Conservation (phyloP, 2,329 filamentous ascomycete species). For the Claviceps africana region DNA sequence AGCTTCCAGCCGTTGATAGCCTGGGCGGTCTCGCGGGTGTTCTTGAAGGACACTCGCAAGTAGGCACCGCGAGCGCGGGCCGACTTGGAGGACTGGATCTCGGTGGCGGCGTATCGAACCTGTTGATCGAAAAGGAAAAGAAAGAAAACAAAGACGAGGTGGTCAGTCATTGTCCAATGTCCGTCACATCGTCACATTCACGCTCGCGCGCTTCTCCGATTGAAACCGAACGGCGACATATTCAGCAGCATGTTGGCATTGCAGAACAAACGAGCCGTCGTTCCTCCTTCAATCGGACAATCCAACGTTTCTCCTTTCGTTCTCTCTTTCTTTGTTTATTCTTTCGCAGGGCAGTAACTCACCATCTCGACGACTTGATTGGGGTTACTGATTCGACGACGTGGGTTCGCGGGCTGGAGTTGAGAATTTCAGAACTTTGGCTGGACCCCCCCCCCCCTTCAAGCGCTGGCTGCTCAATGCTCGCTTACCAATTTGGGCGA, state of each 20-base stretch:
- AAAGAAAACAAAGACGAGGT: conserved; percentile 5
- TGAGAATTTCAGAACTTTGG: conserved; percentile 35
- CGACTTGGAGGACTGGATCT: conserved; percentile 81
- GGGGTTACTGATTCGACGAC: conserved; percentile 40
- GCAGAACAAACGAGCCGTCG: not conserved
- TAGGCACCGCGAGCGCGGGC: conserved; percentile 97
- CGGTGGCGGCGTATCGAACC: conserved; percentile 92
- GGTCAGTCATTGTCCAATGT: conserved; percentile 11
- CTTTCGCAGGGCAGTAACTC: conserved; percentile 20
- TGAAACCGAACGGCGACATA: not conserved
- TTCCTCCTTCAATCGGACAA: not conserved
- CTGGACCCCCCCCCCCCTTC: conserved; percentile 20
- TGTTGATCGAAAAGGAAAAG: conserved; percentile 21
- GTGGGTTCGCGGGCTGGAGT: conserved; percentile 33
- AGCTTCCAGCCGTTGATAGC: conserved; percentile 99
- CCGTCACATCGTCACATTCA: not conserved
- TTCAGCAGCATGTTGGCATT: not conserved
- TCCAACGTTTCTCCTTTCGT: not conserved
- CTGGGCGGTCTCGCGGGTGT: conserved; percentile 98
- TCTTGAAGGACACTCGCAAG: conserved; percentile 99
- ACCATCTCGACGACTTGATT: conserved; percentile 44
- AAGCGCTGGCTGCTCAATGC: conserved; percentile 23
- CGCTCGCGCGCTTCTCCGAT: not conserved
- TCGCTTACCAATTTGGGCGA: conserved; percentile 30
- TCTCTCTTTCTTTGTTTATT: not conserved